Evolutionary conservation across 805 yeast species (phyloP), one percentile per base, ranked within the genome.

Genomic region (Ogataea methanolica): DNA sequence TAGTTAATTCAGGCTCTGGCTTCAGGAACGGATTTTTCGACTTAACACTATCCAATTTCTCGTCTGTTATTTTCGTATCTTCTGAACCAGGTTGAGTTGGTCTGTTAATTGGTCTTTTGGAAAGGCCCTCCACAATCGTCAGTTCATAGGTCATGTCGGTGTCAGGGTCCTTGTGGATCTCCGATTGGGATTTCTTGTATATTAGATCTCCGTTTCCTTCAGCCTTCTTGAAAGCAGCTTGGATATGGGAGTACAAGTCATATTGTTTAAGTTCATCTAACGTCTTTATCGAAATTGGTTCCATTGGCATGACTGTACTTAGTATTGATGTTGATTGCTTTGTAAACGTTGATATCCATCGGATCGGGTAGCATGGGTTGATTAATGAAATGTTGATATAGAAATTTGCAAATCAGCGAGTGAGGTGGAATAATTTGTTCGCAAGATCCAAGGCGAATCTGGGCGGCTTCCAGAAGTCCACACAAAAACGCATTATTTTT

Each of bases 1-100:
- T 74, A 0, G 89, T 79, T 39, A 91, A 69, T 49, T 80, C 83
- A 5, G 86, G 86, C 55, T 88, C 96, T 0, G 96, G 92, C 19
- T 80, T 76, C 42, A 76, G 75, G 68, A 94, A 92, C 2, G 98
- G 98, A 59, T 89, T 80, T 46, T 68, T 66, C 19, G 62, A 63
- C 46, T 66, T 61, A 7, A 65, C 67, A 39, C 46, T 38, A 6
- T 65, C 65, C 33, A 69, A 55, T 26, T 59, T 47, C 6, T 72
- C 66, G 4, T 61, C 54, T 3, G 70, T 65, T 0, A 74, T 73
- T 36, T 67, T 63, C 36, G 21, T 33, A 39, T 68, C 75, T 26
- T 51, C 46, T 2, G 59, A 45, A 1, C 67, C 68, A 1, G 70
- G 69, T 39, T 57, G 59, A 14, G 57, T 53, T 6, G 70, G 70